These are phyloP conservation scores for Hypoxylon subgilvum DNA, from an alignment of 495 filamentous ascomycete genomes.

Conservation along the genomic window DNA sequence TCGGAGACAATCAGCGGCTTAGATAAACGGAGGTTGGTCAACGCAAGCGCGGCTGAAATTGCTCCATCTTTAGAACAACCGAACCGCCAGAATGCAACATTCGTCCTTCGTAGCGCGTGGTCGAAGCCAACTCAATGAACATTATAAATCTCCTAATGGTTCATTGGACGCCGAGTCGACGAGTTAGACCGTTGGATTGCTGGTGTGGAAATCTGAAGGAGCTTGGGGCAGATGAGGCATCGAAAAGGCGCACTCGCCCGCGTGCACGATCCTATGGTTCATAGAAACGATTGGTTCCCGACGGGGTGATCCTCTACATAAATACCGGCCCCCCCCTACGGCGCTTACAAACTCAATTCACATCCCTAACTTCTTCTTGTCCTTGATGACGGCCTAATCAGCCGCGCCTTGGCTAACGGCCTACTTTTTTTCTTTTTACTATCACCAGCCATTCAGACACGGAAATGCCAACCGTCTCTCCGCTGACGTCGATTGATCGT, in stretches of 20 bases:
- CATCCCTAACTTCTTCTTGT: neutral
- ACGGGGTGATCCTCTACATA: neutral
- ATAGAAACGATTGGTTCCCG: slow-evolving; percentile 18
- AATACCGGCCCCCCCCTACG: neutral
- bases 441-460: slow-evolving; percentile 20
- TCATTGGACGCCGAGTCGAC: slow-evolving; percentile 18
- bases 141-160: slow-evolving; percentile 21
- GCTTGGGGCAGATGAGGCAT: slow-evolving; percentile 3
- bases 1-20: slow-evolving; percentile 5
- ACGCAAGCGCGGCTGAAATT: slow-evolving; percentile 15
- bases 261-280: slow-evolving; percentile 19
- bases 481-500: slow-evolving; percentile 26
- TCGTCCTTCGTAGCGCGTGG: neutral
- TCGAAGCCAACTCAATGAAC: neutral
- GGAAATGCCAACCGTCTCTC: slow-evolving; percentile 5
- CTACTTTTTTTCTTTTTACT: neutral
- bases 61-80: slow-evolving; percentile 14
- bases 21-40: neutral
- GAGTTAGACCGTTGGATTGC: slow-evolving; percentile 4
- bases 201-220: neutral
- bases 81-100: slow-evolving; percentile 12
- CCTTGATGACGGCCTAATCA: slow-evolving; percentile 9
- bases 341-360: slow-evolving; percentile 28
- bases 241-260: neutral
- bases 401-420: slow-evolving; percentile 26